Base-by-base conservation (phyloP, 495 filamentous ascomycete species). In the Penicillium manginii region DNA sequence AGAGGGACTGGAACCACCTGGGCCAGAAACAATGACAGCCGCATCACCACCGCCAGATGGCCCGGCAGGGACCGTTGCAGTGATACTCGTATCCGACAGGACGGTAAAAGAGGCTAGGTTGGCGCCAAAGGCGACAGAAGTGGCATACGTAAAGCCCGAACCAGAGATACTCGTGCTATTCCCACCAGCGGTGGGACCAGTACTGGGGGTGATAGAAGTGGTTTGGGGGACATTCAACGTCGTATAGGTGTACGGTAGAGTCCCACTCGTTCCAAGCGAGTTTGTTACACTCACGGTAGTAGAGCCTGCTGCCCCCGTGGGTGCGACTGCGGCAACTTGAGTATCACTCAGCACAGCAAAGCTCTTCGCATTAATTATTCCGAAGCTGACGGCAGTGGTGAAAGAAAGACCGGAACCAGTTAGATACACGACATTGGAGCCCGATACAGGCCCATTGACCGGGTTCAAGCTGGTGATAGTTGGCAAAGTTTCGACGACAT, bases 271-370 rank as follows among this genome's bases (percentile, higher is more conserved):
- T 6, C 53, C 53, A 37, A 29, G n/a, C 18, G 22, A 23, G 39
- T 55, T 55, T 5, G 42, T 32, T 2, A 37, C 43, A 37, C 50
- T 52, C 14, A 55, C 53, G 3, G 40, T 37, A 14, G 42, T 55
- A 31, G 53, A 11, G 37, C 42, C 53, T 35, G 42, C 53, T 22
- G 15, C 6, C 37, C 40, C 53, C n/a, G 11, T 23, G 23, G 53
- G 53, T 17, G 53, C 53, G 1, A 55, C 53, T 14, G 32, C 22
- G 18, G 40, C 53, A 33, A 55, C 18, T 39, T 55, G 15, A 33
- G 40, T 55, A 17, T 55, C 46, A 10, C 26, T 48, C 19, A 48
- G 29, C 14, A 55, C 17, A n/a, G 53, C 23, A 23, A 48, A 47
- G 31, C 40, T 52, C 17, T 31, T 48, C 19, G 40, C 42, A 35